Conservation (phyloP, 1,284 basidiomycete species). For the Boletus semigastroideus region DNA sequence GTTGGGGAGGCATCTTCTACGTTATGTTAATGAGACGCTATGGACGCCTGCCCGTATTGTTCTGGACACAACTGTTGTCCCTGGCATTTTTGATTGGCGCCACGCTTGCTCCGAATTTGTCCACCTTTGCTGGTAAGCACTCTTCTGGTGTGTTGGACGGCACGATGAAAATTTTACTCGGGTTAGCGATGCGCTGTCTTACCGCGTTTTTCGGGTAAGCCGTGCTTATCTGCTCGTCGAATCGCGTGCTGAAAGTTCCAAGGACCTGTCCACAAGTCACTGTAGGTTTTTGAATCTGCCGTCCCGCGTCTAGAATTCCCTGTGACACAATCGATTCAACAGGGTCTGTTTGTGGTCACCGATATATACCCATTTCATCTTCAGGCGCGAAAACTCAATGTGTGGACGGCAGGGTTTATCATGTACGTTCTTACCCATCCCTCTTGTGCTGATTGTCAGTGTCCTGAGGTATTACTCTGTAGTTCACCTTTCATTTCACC, state of each 20-base stretch:
- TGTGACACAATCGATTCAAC: constrained; percentile 5
- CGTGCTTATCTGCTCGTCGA: constrained; percentile 1
- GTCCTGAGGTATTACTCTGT: neutral
- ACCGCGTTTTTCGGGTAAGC: constrained; percentile 67
- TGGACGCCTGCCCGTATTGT: constrained; percentile 58
- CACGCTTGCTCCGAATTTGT: constrained; percentile 51
- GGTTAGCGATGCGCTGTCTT: constrained; percentile 65
- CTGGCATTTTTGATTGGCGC: constrained; percentile 50
- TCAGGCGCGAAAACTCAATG: constrained; percentile 71
- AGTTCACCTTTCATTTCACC: constrained; percentile 63
- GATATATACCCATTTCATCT: constrained; percentile 76
- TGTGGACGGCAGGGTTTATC: constrained; percentile 73
- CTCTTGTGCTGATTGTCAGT: neutral
- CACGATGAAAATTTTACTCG: constrained; percentile 1
- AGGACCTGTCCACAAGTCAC: constrained; percentile 71
- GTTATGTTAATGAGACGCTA: constrained; percentile 55
- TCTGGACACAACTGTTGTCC: constrained; percentile 56
- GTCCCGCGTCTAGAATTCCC: neutral
- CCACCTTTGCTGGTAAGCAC: constrained; percentile 43
- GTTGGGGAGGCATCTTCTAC: constrained; percentile 55
- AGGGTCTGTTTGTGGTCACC: constrained; percentile 66
- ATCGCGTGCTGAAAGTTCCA: constrained; percentile 10
- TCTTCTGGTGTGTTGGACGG: neutral
- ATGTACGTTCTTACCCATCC: constrained; percentile 45
- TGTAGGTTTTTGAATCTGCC: constrained; percentile 36